These are phyloP conservation scores for Ophiosphaerella korrae DNA, from an alignment of 2,329 filamentous ascomycete genomes.

Conservation along the genomic window DNA sequence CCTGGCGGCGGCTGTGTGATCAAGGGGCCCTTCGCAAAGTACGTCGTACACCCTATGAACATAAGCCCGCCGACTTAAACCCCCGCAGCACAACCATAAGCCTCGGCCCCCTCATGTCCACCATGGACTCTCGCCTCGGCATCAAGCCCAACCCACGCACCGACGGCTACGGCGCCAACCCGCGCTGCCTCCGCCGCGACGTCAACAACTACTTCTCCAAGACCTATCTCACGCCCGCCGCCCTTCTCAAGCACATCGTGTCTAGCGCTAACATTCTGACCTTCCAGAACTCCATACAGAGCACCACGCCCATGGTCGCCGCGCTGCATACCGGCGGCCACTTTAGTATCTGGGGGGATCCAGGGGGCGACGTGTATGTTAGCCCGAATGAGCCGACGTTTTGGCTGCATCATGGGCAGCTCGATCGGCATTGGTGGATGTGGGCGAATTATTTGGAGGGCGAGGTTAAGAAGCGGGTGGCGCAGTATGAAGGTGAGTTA, in stretches of 20 bases:
- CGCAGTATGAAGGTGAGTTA: conserved; percentile 44
- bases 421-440: conserved; percentile 57
- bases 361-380: conserved; percentile 53
- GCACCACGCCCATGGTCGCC: conserved; percentile 8
- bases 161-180: conserved; percentile 37
- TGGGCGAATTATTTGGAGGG: conserved; percentile 52
- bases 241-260: conserved; percentile 33
- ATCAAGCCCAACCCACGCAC: conserved; percentile 39
- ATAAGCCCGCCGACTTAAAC: background rate
- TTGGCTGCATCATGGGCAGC: conserved; percentile 55
- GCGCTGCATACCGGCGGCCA: conserved; percentile 54
- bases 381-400: conserved; percentile 55
- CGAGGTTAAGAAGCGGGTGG: conserved; percentile 32
- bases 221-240: conserved; percentile 18
- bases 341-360: conserved; percentile 51
- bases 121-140: conserved; percentile 36
- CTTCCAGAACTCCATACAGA: conserved; percentile 36
- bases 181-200: conserved; percentile 39
- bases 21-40: conserved; percentile 57
- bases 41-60: background rate
- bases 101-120: conserved; percentile 54
- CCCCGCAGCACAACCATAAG: conserved; percentile 37
- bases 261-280: conserved; percentile 21
- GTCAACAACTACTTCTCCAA: conserved; percentile 35
- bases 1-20: conserved; percentile 62